Evolutionary conservation across 805 yeast species (phyloP), one percentile per base, ranked within the genome.

Genomic region (Nakazawaea populi): DNA sequence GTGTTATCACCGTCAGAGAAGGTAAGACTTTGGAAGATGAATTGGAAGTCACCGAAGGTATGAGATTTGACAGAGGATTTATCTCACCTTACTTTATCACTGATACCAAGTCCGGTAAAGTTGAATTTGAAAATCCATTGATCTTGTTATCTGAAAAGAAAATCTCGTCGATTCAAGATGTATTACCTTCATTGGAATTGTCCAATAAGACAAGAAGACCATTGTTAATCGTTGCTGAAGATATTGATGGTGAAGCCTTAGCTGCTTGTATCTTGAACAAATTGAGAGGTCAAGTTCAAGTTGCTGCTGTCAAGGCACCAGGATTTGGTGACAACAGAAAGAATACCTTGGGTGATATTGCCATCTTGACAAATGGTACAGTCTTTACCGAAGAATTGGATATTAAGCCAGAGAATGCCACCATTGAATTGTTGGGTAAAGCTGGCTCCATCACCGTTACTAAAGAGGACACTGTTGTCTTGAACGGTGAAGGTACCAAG

Each of bases 311-410:
- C 59, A 92, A 91, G 79, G 96, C 98, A 35, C 99, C 99, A 63
- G 99, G 99, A 48, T 94, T 92, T 65, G 99, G 98, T 71, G 99
- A 94, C 77, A 91, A 94, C 84, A 87, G 97, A 76, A 88, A 89
- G 80, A 90, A 90, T 79, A 90, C 88, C 58, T 76, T 94, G 56
- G 97, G 96, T 59, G 99, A 94, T 71, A 83, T 94, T 70, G 96
- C 97, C 64, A 85, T 89, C 63, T 79, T 91, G 56, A 85, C 97
- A 42, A 97, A 97, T 55, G 97, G 97, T 72, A 88, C 96, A 46
- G 85, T 80, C 35, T 80, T 80, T 74, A 89, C 97, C 58, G 97
- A 91, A 72, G 98, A 94, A 71, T 79, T 90, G 61, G 97, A 90
- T 68, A 79, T 91, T 71, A 88, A 92, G 77, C 97, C 97, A 60